A percentile compares a stretch with the other conserved stretches of the same genome.
Conservation (phyloP, 228 moss, liverwort and hornwort species). For the Sphagnum fallax region DNA sequence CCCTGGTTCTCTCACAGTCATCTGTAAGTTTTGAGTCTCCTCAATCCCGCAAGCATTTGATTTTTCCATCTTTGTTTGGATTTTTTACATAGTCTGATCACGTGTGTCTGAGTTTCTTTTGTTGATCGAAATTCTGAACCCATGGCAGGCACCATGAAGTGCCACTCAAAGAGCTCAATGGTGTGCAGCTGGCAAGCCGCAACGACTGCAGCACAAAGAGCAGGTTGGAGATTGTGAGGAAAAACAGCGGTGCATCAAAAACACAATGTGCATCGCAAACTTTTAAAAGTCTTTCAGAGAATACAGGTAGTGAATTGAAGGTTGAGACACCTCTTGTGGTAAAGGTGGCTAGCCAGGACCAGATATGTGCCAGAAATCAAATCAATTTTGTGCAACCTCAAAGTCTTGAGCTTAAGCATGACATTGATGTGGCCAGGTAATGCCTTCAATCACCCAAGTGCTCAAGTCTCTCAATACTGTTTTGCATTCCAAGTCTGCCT, state of each 20-base stretch:
- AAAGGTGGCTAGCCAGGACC: slow-evolving; percentile 11
- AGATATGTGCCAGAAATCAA: slow-evolving; percentile 2
- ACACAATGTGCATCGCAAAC: slow-evolving; percentile 18
- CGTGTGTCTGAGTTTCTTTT: too few relatives aligned
- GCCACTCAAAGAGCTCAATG: slow-evolving; percentile 27
- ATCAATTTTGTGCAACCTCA: neutral
- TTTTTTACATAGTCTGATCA: too few relatives aligned
- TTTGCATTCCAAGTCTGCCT: too few relatives aligned
- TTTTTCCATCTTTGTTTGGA: too few relatives aligned
- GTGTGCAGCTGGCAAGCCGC: slow-evolving; percentile 15
- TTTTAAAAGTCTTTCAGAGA: slow-evolving; percentile 10
- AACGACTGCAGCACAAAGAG: slow-evolving; percentile 6
- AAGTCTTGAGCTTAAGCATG: neutral
- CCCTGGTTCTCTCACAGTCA: slow-evolving; percentile 94
- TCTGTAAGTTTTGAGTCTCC: slow-evolving; percentile 36
- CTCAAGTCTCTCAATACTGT: too few relatives aligned
- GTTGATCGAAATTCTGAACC: too few relatives aligned
- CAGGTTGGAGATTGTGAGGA: slow-evolving; percentile 29
- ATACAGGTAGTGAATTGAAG: slow-evolving; percentile 9
- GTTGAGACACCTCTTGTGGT: slow-evolving; percentile 1
- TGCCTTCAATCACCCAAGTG: too few relatives aligned
- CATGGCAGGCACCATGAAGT: slow-evolving; percentile 43
- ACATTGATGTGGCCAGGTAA: neutral
- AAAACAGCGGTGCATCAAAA: slow-evolving; percentile 37
- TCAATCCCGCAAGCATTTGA: neutral